Percentiles rank a stretch among this genome's conserved stretches.
These are phyloP conservation scores for Vigna angularis DNA, from an alignment of 306 rosid genomes.

Conservation along the genomic window DNA sequence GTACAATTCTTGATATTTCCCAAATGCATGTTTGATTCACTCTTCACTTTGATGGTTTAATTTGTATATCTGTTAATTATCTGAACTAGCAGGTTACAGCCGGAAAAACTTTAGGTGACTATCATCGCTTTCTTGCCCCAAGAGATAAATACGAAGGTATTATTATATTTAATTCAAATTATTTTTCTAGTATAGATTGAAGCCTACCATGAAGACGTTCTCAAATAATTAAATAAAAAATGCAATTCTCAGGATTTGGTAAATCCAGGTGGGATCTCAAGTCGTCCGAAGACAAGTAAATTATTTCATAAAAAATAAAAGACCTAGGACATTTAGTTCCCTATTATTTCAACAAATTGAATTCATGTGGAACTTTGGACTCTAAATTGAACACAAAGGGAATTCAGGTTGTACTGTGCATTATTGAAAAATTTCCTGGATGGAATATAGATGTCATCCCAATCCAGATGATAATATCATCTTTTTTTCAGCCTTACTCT, in stretches of 20 bases:
- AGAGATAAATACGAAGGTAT: conserved; percentile 73
- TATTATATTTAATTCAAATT: background rate
- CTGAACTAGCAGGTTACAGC: conserved; percentile 63
- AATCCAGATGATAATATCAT: background rate
- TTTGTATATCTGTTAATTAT: conserved; percentile 25
- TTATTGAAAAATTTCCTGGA: background rate
- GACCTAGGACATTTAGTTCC: background rate
- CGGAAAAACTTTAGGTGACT: conserved; percentile 61
- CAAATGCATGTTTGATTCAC: conserved; percentile 32
- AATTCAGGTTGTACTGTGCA: background rate
- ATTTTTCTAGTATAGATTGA: conserved; percentile 18
- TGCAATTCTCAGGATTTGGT: conserved; percentile 16
- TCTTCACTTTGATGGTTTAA: conserved; percentile 37
- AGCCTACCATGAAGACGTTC: background rate
- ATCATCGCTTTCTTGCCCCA: conserved; percentile 78
- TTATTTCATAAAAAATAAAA: background rate
- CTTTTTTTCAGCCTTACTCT: background rate
- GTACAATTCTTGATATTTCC: conserved; percentile 24
- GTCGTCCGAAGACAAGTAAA: conserved; percentile 18
- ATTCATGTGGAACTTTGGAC: conserved; percentile 8
- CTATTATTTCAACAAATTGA: background rate
- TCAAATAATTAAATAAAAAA: conserved; percentile 10
- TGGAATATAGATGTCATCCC: conserved; percentile 18
- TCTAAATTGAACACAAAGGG: too few relatives aligned
- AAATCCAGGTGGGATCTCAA: conserved; percentile 7